Base-by-base conservation (phyloP, 1,284 basidiomycete species). In the Ceratobasidium sp. region DNA sequence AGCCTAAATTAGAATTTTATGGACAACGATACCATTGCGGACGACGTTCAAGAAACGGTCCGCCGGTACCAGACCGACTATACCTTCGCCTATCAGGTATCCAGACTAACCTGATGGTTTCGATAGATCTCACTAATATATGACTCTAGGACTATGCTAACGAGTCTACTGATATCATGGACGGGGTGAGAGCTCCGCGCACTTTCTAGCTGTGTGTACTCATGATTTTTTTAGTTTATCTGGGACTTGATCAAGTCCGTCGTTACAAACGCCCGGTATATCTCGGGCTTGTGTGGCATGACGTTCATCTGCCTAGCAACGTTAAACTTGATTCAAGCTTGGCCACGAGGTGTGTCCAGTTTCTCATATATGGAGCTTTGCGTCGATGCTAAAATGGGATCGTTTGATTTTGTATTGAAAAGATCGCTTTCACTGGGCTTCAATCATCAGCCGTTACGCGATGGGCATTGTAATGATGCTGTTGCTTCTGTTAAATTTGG, bases 381-480 rank as follows among this genome's bases (percentile, higher is more conserved):
- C 60, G 33, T 33, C 33, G 33, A 33, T 33, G n/a, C 13, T 18
- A 26, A 39, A 15, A 61, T 61, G 33, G 18, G 46, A 10, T 61
- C 39, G 28, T 20, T 7, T 39, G 18, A 53, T 28, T 12, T 69
- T 49, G 12, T 15, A 15, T 12, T 23, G 9, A 23, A 28, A 44
- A 76, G 73, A 76, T 56, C 73, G 63, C 46, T 76, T 55, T 39
- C 73, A 76, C 13, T 67, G 73, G 73, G 73, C 26, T 26, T 42
- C 46, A 20, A 58, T 76, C 15, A 53, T 67, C 13, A 67, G 73
- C 28, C 73, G 73, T n/a, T 67, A 67, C 20, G 51, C 51, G 2
- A 76, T 67, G 73, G 73, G 73, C 10, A 26, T 66, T 2, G 40
- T 42, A 2, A 63, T 76, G 49, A 18, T 46, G 12, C 26, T 58